phyloP scores from a whole-genome alignment of 495 filamentous ascomycete species.

The Massariosphaeria phaeospora region DNA sequence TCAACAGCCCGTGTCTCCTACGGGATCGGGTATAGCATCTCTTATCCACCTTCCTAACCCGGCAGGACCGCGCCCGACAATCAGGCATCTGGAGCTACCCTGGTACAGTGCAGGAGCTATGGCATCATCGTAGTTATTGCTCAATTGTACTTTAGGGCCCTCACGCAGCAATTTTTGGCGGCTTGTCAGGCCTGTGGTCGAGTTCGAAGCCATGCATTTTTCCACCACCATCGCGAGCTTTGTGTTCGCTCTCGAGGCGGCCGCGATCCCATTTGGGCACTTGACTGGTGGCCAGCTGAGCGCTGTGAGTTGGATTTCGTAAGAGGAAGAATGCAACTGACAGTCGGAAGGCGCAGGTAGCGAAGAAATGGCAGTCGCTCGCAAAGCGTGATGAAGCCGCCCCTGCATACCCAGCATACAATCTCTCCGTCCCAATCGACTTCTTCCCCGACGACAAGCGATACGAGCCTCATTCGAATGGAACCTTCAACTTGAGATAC shows the following conservation, averaged over 20 bases:
- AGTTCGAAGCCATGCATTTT: constrained; percentile 4
- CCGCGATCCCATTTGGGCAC: constrained; percentile 1
- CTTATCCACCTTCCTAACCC: too few relatives aligned
- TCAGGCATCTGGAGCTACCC: too few relatives aligned
- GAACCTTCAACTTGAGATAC: constrained; percentile 59
- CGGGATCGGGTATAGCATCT: too few relatives aligned
- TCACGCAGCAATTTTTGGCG: too few relatives aligned
- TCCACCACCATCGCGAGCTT: neutral
- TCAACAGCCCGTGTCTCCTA: too few relatives aligned
- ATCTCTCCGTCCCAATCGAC: constrained; percentile 64
- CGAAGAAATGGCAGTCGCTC: neutral
- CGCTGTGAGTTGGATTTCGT: too few relatives aligned
- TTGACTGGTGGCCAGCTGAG: neutral
- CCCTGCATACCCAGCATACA: constrained; percentile 52
- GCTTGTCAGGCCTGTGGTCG: neutral
- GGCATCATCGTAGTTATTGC: too few relatives aligned
- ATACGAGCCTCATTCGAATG: constrained; percentile 64
- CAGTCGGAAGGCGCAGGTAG: constrained; percentile 6
- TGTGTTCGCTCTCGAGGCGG: constrained; percentile 10
- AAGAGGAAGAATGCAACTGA: constrained; percentile 12
- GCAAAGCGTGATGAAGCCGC: constrained; percentile 39
- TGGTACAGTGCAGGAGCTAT: too few relatives aligned
- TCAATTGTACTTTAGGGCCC: too few relatives aligned
- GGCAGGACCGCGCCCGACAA: too few relatives aligned
- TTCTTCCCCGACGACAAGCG: constrained; percentile 67